phyloP scores from a whole-genome alignment of 768 basidiomycete species.

The Suillus ampliporus region DNA sequence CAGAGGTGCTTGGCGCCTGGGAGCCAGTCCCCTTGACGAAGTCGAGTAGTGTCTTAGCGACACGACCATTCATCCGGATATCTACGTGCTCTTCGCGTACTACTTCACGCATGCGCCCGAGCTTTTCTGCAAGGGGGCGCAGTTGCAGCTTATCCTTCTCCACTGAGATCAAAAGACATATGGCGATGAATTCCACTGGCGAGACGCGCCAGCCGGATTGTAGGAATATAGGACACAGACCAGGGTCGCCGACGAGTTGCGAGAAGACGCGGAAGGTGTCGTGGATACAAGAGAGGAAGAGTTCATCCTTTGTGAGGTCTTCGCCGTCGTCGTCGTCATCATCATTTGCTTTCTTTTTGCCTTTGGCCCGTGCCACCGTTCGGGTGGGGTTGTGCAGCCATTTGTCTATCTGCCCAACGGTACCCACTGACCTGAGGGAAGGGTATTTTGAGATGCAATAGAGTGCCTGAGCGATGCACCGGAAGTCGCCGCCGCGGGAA shows the following conservation, averaged over 20 bases:
- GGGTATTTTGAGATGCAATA: slow-evolving; percentile 54
- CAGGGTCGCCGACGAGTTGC: slow-evolving; percentile 45
- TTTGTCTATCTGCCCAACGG: slow-evolving; percentile 50
- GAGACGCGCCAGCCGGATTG: slow-evolving; percentile 55
- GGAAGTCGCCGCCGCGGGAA: slow-evolving; percentile 59
- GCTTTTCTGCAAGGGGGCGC: slow-evolving; percentile 48
- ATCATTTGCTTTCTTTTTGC: slow-evolving; percentile 26
- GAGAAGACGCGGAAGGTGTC: slow-evolving; percentile 55
- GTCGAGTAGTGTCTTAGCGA: slow-evolving; percentile 58
- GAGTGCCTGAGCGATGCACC: slow-evolving; percentile 60
- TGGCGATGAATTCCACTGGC: slow-evolving; percentile 71
- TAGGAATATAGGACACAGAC: slow-evolving; percentile 44
- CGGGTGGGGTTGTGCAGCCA: slow-evolving; percentile 48
- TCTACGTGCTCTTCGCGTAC: slow-evolving; percentile 65
- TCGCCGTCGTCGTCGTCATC: slow-evolving; percentile 24
- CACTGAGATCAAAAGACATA: slow-evolving; percentile 58
- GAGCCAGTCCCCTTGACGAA: slow-evolving; percentile 48
- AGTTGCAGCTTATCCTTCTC: slow-evolving; percentile 47
- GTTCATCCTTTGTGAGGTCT: slow-evolving; percentile 36
- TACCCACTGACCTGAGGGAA: slow-evolving; percentile 31
- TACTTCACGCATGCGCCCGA: slow-evolving; percentile 56
- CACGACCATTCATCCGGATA: slow-evolving; percentile 66
- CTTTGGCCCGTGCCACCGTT: slow-evolving; percentile 11
- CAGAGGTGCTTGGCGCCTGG: neutral
- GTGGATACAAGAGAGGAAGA: slow-evolving; percentile 41